Percentiles rank a stretch among this genome's conserved stretches.
These are phyloP conservation scores for Alnus glutinosa DNA, from an alignment of 306 rosid genomes.

Conservation along the genomic window DNA sequence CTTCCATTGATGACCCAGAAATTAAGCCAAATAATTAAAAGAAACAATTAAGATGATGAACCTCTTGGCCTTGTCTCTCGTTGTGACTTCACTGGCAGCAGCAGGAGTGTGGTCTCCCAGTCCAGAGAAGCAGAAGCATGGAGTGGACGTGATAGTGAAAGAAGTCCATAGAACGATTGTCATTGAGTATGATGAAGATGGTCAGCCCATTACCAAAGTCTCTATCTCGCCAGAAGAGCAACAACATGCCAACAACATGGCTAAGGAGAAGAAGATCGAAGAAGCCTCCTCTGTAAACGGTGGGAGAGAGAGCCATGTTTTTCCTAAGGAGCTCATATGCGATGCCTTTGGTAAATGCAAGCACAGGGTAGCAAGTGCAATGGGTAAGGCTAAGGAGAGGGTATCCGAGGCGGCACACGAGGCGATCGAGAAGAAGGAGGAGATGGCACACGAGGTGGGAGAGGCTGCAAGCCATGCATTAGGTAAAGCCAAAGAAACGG, in stretches of 20 bases:
- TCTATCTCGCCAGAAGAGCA: slow-evolving; percentile 53
- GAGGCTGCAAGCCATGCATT: slow-evolving; percentile 22
- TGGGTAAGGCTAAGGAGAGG: slow-evolving; percentile 47
- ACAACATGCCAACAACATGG: neutral
- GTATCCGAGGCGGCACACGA: slow-evolving; percentile 25
- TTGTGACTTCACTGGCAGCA: slow-evolving; percentile 50
- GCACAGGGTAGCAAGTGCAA: slow-evolving; percentile 42
- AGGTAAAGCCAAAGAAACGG: slow-evolving; percentile 30
- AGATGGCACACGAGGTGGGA: slow-evolving; percentile 11
- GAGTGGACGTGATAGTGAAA: slow-evolving; percentile 48
- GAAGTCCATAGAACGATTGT: slow-evolving; percentile 70
- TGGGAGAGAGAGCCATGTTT: neutral
- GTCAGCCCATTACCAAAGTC: slow-evolving; percentile 58
- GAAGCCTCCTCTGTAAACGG: slow-evolving; percentile 36
- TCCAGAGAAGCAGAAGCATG: slow-evolving; percentile 21
- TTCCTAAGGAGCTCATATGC: slow-evolving; percentile 56
- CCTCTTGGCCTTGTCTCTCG: slow-evolving; percentile 46
- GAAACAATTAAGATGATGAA: slow-evolving; percentile 49
- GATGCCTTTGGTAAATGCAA: slow-evolving; percentile 73
- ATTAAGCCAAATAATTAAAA: no score
- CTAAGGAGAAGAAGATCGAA: slow-evolving; percentile 34
- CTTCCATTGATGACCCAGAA: neutral
- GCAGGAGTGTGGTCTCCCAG: slow-evolving; percentile 60
- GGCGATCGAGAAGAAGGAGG: slow-evolving; percentile 10
- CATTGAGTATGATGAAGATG: slow-evolving; percentile 63